These are phyloP conservation scores for Fusarium anguioides DNA, from an alignment of 2,329 filamentous ascomycete species.

Conservation along the genomic window DNA sequence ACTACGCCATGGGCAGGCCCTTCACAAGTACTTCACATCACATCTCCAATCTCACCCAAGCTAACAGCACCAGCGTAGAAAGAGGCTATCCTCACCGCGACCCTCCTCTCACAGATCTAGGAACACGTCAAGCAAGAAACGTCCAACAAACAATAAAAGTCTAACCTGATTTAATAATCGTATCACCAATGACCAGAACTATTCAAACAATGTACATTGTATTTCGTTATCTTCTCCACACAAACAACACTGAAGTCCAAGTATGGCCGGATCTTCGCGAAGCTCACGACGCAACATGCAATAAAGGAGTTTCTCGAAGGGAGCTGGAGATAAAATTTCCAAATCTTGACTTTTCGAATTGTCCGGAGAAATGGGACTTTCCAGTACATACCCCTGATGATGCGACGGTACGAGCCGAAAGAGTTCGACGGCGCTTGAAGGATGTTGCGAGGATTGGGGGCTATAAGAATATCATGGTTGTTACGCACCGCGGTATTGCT, in stretches of 20 bases:
- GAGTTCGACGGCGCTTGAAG: slow-evolving; percentile 26
- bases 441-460: slow-evolving; percentile 3
- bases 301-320: slow-evolving; percentile 32
- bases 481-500: slow-evolving; percentile 38
- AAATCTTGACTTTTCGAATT: slow-evolving; percentile 34
- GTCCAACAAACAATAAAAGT: background rate
- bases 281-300: slow-evolving; percentile 41
- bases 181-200: slow-evolving; percentile 34
- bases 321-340: slow-evolving; percentile 32
- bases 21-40: slow-evolving; percentile 8
- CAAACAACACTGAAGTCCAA: slow-evolving; percentile 12
- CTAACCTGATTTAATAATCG: slow-evolving; percentile 22
- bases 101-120: slow-evolving; percentile 31
- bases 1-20: slow-evolving; percentile 26
- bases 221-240: slow-evolving; percentile 21
- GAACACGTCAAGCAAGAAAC: slow-evolving; percentile 8
- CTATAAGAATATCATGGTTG: slow-evolving; percentile 34
- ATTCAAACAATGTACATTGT: slow-evolving; percentile 38
- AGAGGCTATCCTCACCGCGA: slow-evolving; percentile 33
- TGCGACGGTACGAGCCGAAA: slow-evolving; percentile 35
- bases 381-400: slow-evolving; percentile 19
- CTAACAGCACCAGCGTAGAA: slow-evolving; percentile 23
- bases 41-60: too few species aligned
- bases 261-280: slow-evolving; percentile 42
- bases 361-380: slow-evolving; percentile 36